Conservation (phyloP, 2,329 filamentous ascomycete genomes). For the Aureobasidium sp. region DNA sequence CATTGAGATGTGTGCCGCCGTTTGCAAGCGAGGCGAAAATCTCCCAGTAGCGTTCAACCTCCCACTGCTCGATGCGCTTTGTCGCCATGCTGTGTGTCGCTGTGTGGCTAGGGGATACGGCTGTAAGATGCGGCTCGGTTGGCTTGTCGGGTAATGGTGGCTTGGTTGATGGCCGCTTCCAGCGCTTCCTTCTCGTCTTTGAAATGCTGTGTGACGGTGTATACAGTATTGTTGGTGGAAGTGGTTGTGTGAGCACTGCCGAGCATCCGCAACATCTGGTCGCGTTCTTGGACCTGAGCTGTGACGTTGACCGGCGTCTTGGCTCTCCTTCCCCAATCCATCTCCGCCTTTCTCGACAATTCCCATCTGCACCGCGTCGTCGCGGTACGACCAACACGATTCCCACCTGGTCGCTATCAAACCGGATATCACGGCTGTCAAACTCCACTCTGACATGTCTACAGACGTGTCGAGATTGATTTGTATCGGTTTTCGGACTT, state of each 20-base stretch:
- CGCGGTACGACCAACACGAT: background rate
- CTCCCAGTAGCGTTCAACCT: constrained; percentile 73
- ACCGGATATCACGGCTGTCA: background rate
- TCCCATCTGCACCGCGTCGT: background rate
- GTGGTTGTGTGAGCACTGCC: background rate
- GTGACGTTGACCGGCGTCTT: background rate
- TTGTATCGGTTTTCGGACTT: background rate
- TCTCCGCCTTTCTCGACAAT: background rate
- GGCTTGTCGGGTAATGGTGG: background rate
- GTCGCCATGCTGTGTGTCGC: constrained; percentile 27
- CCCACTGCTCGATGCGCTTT: constrained; percentile 61
- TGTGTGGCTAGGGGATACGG: background rate
- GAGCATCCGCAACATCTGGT: background rate
- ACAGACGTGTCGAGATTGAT: background rate
- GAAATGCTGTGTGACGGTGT: background rate
- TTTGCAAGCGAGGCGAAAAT: constrained; percentile 63
- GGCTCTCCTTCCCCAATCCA: background rate
- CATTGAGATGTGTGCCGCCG: constrained; percentile 58
- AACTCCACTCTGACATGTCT: background rate
- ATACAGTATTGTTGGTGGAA: background rate
- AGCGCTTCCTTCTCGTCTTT: background rate
- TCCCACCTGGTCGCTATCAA: background rate
- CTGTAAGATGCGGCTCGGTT: background rate
- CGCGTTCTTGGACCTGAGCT: background rate
- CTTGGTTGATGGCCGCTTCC: background rate